phyloP scores from a whole-genome alignment of 192 early-diverging fungal genomes.

The Coemansia sp. region DNA sequence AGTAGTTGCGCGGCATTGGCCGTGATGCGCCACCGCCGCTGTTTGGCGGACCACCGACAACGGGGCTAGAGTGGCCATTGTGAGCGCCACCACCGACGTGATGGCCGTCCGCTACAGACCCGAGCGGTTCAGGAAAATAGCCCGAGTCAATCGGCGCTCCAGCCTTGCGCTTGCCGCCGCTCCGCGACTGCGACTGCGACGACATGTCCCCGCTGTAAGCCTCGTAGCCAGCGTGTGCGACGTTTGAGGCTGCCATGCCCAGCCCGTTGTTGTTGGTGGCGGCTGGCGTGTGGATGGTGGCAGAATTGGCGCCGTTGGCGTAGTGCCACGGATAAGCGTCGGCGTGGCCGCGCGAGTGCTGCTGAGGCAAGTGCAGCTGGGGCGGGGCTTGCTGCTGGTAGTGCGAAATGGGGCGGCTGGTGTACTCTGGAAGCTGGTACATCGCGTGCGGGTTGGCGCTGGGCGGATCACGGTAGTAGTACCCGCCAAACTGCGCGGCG shows the following conservation, averaged over 20 bases:
- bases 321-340: constrained; percentile 37
- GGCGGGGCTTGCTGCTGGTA: constrained; percentile 12
- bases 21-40: constrained; percentile 5
- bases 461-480: constrained; percentile 36
- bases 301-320: constrained; percentile 1
- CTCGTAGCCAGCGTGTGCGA: neutral
- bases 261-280: neutral
- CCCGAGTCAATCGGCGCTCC: constrained; percentile 42
- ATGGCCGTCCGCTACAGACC: constrained; percentile 4
- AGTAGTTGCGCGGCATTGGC: constrained; percentile 27
- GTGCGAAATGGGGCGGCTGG: neutral
- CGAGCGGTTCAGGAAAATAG: constrained; percentile 39
- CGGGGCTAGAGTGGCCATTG: constrained; percentile 15
- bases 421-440: constrained; percentile 5
- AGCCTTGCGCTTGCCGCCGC: constrained; percentile 43
- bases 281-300: constrained; percentile 7
- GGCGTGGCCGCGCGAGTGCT: constrained; percentile 6
- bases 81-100: constrained; percentile 1
- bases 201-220: neutral
- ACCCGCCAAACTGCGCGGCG: constrained; percentile 1
- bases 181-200: constrained; percentile 23
- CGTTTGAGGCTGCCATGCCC: neutral
- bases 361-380: constrained; percentile 10
- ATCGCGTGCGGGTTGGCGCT: constrained; percentile 9
- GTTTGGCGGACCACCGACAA: constrained; percentile 9